Base-by-base conservation (phyloP, 192 early-diverging fungal species). In the Martensiomyces pterosporus region DNA sequence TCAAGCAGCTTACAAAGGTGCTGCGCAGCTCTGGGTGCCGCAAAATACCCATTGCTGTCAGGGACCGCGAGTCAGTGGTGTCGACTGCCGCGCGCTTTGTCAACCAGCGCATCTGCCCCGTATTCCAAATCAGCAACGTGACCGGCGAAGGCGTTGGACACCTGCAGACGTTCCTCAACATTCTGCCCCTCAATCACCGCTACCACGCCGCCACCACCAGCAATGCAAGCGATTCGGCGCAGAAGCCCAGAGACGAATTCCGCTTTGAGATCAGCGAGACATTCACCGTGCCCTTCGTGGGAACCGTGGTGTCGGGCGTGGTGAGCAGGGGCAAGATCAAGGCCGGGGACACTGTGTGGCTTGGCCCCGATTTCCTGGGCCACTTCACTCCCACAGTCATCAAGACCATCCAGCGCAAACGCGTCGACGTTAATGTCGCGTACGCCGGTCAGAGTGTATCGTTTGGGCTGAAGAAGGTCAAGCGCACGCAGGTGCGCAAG, bases 51-150 rank as follows among this genome's bases (percentile, higher is more conserved):
- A 81, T 96, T 66, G 88, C 92, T 62, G 79, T 94, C 16, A 79
- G 81, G 43, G 82, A 79, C 16, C 73, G 74, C 23, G 80, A 70
- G 34, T 85, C 92, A 58, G 91, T 90, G 6, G 77, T 92, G 1
- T 76, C 86, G 19, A 86, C 88, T 9, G 84, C 89, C 2, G 77
- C 83, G 24, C 80, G 84, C 49, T 96, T 90, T 76, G 84, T 91
- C 32, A 86, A 80, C 52, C 90, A 91, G 57, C 81, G 93, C 24
- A 77, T 96, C 26, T 96, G 93, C 45, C 93, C 93, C 5, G 84
- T 96, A n/a, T 96, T 96, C 69, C 89, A 92, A 64, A 82, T 96
- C 16, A 89, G 86, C 54, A 96, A 93, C 52, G 85, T 96, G 16
- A 89, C 85, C 15, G 93, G 91, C 9, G 83, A 85, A 39, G 85